Base-by-base conservation (phyloP, 805 yeast genomes). In the Cyberlindnera saturnus region DNA sequence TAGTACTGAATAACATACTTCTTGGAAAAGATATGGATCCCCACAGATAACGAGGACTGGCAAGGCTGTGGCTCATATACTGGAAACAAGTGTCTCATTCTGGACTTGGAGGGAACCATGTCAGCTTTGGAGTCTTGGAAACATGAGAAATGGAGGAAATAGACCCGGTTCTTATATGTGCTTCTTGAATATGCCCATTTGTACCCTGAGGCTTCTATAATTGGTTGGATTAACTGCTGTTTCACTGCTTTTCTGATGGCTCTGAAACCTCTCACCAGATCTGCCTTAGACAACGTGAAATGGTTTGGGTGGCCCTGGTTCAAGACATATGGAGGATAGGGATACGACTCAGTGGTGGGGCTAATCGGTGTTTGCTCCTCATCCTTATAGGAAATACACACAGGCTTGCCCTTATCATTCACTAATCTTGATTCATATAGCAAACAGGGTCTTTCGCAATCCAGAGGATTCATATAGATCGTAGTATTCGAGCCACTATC, bases 111-210 rank as follows among this genome's bases (percentile, higher is more conserved):
- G 3, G 56, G 56, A 3, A 45, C 39, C 54, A 51, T 50, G 20
- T 51, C 55, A 33, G 47, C 49, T 17, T 46, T 37, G 4, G 17
- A n/a, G 31, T 55, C 60, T 38, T 55, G 60, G 44, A 53, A 55
- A 23, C 60, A 55, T 1, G 51, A 51, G 23, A 49, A 55, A 18
- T 49, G 50, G 9, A 55, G 34, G 36, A 52, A 47, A 32, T 53
- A 53, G 3, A 52, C 51, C 37, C 45, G 38, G 36, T 50, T 49
- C 41, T 50, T 52, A 39, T 50, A 53, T 5, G 52, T 43, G 32
- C 54, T 47, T 26, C 50, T 48, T 17, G 49, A 39, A 40, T 55
- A 55, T 2, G 41, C 53, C 60, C 60, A 55, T 40, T 55, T 55
- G 33, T 53, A 55, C 0, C 60, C 60, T 10, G 58, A 49, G 5